A percentile compares a stretch with the other conserved stretches of the same genome.
Conservation (phyloP, 1,139 yeast genomes). For the Protomyces gravidus region DNA sequence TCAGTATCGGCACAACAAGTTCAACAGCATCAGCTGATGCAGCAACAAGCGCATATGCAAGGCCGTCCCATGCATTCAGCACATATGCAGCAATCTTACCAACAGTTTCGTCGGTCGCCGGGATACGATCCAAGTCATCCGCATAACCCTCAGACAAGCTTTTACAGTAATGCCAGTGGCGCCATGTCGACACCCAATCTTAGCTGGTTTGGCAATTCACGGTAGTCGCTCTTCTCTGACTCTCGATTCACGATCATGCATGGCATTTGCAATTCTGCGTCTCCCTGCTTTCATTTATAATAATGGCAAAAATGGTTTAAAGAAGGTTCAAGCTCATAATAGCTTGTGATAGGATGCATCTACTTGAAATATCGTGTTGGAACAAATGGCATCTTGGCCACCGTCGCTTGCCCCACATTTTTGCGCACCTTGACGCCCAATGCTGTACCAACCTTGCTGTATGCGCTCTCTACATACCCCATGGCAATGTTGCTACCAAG, state of each 20-base stretch:
- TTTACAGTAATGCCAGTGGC: slow-evolving; percentile 15
- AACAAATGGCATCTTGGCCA: slow-evolving; percentile 80
- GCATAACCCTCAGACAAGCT: neutral
- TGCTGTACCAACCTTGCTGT: slow-evolving; percentile 69
- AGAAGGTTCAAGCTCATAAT: too few relatives aligned
- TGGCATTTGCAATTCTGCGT: neutral
- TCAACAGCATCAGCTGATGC: neutral
- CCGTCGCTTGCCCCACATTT: slow-evolving; percentile 67
- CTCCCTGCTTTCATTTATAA: neutral
- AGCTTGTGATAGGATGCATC: too few relatives aligned
- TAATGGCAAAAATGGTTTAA: too few relatives aligned
- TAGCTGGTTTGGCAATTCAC: slow-evolving; percentile 7
- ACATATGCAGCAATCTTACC: neutral
- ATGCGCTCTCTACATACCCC: slow-evolving; percentile 75
- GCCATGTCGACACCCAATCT: slow-evolving; percentile 26
- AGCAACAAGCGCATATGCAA: slow-evolving; percentile 1
- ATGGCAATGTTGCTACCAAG: slow-evolving; percentile 79
- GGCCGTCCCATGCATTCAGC: neutral
- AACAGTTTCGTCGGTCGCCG: neutral
- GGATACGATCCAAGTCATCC: neutral
- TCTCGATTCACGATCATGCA: neutral
- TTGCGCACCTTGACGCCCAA: slow-evolving; percentile 77
- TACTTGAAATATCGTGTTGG: slow-evolving; percentile 63
- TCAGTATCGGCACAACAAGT: neutral
- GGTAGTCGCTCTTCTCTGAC: neutral